Percentiles rank a stretch among this genome's conserved stretches.
Conservation (phyloP, 139 green algal species). For the Gonium pectorale region DNA sequence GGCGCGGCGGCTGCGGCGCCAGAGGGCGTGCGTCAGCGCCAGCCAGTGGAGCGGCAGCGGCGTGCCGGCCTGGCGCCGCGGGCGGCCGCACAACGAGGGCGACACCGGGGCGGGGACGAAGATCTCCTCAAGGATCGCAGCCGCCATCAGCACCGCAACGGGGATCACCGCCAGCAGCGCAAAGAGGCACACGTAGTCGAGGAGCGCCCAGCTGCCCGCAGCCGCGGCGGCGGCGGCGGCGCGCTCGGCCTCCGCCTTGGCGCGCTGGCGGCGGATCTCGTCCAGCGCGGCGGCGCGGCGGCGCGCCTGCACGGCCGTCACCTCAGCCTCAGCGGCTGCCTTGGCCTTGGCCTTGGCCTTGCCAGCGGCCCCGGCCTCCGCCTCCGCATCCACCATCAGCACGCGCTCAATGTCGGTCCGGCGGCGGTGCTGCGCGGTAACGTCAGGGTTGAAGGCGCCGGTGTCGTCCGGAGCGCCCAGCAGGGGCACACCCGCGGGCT, state of each 20-base stretch:
- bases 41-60: not conserved
- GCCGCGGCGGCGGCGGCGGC: not conserved
- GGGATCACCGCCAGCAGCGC: not conserved
- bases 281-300: too few relatives aligned
- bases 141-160: not conserved
- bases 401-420: conserved; percentile 10
- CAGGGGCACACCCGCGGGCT: too few relatives aligned
- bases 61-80: not conserved
- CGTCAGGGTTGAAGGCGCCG: too few relatives aligned
- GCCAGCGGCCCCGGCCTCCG: not conserved
- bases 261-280: too few relatives aligned
- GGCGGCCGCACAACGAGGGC: not conserved
- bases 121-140: conserved; percentile 10
- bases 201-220: too few relatives aligned
- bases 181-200: not conserved
- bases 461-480: too few relatives aligned
- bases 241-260: not conserved
- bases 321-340: too few relatives aligned
- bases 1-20: conserved; percentile 29
- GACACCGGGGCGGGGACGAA: not conserved
- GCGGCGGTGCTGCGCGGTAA: not conserved
- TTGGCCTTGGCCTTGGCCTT: not conserved
- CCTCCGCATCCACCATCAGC: not conserved
- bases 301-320: too few relatives aligned
- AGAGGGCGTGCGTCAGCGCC: not conserved